Evolutionary conservation across 2,329 filamentous ascomycete genomes (phyloP).

Genomic region (Malbranchea zuffiana): DNA sequence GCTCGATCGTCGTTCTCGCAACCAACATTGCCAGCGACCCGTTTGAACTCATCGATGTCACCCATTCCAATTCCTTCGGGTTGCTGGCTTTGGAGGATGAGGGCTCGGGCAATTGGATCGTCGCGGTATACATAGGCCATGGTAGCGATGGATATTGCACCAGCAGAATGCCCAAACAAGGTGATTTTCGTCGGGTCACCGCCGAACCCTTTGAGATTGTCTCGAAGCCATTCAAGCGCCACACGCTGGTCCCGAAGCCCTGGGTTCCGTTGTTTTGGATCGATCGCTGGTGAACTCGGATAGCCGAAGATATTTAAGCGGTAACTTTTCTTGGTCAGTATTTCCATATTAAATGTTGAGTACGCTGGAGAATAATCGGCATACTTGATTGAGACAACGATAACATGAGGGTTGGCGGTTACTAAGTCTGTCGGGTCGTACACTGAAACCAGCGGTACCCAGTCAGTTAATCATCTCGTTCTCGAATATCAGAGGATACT

Average conservation of each 20-base stretch:
- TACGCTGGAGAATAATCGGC: conserved; percentile 51
- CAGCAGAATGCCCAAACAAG: conserved; percentile 40
- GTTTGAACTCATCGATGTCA: conserved; percentile 7
- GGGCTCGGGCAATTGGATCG: conserved; percentile 16
- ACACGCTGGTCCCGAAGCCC: conserved; percentile 39
- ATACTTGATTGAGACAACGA: conserved; percentile 29
- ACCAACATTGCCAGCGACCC: conserved; percentile 9
- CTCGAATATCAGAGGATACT: no score
- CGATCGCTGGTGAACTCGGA: conserved; percentile 57
- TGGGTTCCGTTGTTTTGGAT: conserved; percentile 42
- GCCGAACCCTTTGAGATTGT: conserved; percentile 32
- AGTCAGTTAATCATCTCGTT: no score
- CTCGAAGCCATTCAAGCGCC: conserved; percentile 30
- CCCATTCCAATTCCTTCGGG: no score
- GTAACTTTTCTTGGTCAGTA: no score
- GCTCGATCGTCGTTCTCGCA: conserved; percentile 9
- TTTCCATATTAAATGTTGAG: conserved; percentile 34
- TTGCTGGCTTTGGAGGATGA: conserved; percentile 25
- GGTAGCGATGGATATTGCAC: conserved; percentile 17
- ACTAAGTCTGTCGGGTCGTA: conserved; percentile 38
- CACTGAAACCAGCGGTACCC: no score
- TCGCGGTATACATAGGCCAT: conserved; percentile 8
- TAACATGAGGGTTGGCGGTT: conserved; percentile 21
- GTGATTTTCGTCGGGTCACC: conserved; percentile 33
- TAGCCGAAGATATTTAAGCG: conserved; percentile 61